Percentiles rank a stretch among this genome's conserved stretches.
Evolutionary conservation across 169 alveolate genomes (phyloP).

Genomic region (Plasmodium coatneyi): DNA sequence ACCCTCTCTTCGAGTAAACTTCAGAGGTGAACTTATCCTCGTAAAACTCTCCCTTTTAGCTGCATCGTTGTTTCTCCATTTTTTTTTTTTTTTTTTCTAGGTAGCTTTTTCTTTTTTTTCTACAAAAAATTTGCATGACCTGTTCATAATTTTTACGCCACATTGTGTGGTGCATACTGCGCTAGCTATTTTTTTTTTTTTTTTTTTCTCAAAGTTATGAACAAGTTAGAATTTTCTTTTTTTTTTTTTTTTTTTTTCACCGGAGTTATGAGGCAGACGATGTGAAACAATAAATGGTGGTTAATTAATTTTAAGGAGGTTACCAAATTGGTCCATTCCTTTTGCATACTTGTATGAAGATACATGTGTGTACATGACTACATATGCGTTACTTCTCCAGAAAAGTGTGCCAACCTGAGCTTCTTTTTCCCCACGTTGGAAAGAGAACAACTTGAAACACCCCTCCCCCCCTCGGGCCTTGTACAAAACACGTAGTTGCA

Average conservation of each 20-base stretch:
- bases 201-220: not conserved
- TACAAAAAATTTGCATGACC: not conserved
- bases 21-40: not conserved
- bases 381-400: not conserved
- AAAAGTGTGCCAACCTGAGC: not conserved
- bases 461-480: not conserved
- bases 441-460: not conserved
- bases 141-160: conserved; percentile 1
- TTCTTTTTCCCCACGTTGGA: not conserved
- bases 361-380: not conserved
- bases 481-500: not conserved
- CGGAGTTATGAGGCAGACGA: not conserved
- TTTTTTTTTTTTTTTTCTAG: not conserved
- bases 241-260: not conserved
- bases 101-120: not conserved
- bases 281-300: not conserved
- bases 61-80: not conserved
- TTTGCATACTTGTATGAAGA: not conserved
- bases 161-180: not conserved
- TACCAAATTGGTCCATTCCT: not conserved
- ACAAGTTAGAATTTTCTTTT: not conserved
- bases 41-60: not conserved
- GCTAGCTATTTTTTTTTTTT: not conserved
- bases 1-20: not conserved
- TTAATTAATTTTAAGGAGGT: not conserved